These are phyloP conservation scores for Xylaria telfairii DNA, from an alignment of 495 filamentous ascomycete species.

Conservation along the genomic window DNA sequence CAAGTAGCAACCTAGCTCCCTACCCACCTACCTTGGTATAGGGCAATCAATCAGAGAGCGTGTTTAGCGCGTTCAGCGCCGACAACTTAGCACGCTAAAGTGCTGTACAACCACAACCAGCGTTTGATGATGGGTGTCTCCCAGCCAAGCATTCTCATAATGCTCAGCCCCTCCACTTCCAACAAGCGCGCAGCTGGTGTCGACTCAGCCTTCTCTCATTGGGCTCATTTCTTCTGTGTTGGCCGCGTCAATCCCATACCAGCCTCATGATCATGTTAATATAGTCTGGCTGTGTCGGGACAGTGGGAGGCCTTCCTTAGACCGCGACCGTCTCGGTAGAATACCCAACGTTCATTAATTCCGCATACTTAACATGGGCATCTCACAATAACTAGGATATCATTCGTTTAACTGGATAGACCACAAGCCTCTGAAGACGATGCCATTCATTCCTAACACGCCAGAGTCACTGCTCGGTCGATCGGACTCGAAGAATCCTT, in stretches of 20 bases:
- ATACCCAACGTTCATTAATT: background rate
- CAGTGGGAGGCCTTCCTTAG: conserved; percentile 1
- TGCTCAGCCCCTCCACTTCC: conserved; percentile 15
- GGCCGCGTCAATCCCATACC: conserved; percentile 3
- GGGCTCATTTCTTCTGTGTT: background rate
- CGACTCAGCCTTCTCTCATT: background rate
- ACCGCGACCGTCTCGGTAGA: background rate
- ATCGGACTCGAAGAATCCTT: conserved; percentile 81
- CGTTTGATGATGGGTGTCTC: conserved; percentile 11
- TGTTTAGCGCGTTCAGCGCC: background rate
- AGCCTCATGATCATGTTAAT: conserved; percentile 17
- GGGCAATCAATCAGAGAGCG: conserved; percentile 14
- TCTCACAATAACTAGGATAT: background rate
- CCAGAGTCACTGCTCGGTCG: conserved; percentile 81
- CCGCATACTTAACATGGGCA: background rate
- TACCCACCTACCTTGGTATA: conserved; percentile 19
- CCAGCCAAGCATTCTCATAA: conserved; percentile 5
- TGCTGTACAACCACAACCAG: background rate
- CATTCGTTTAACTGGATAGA: background rate
- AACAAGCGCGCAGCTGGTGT: background rate
- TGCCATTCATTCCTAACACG: conserved; percentile 82
- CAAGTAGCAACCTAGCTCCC: background rate
- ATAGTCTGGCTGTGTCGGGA: conserved; percentile 9
- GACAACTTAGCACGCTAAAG: background rate
- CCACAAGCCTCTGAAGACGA: conserved; percentile 36